These are phyloP conservation scores for Lentithecium fluviatile DNA, from an alignment of 495 filamentous ascomycete species.

Conservation along the genomic window DNA sequence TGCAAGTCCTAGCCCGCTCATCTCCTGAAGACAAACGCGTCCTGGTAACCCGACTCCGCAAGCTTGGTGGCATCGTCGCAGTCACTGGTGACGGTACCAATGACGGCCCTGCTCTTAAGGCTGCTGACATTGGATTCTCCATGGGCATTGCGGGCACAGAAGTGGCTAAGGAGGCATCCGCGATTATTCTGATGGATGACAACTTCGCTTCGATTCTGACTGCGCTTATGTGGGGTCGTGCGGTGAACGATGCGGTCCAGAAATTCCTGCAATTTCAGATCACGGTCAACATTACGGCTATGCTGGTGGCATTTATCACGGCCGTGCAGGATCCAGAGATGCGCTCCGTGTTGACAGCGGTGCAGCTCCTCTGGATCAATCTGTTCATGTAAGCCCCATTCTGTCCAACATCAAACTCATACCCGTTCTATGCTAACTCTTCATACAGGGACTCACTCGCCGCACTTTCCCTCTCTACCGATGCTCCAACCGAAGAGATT, in stretches of 20 bases:
- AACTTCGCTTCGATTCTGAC: slow-evolving; percentile 88
- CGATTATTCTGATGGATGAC: slow-evolving; percentile 89
- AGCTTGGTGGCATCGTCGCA: slow-evolving; percentile 75
- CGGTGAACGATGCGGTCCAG: slow-evolving; percentile 86
- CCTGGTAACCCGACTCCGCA: slow-evolving; percentile 69
- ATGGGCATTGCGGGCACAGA: slow-evolving; percentile 92
- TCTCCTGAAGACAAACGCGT: slow-evolving; percentile 87
- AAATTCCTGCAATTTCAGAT: slow-evolving; percentile 92
- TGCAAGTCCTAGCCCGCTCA: slow-evolving; percentile 82
- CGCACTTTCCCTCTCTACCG: slow-evolving; percentile 80
- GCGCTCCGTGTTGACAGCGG: slow-evolving; percentile 74
- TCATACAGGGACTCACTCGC: slow-evolving; percentile 67
- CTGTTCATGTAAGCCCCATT: slow-evolving; percentile 66
- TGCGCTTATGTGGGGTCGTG: slow-evolving; percentile 85
- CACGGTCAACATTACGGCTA: slow-evolving; percentile 87
- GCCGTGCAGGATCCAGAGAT: slow-evolving; percentile 67
- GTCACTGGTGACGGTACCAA: slow-evolving; percentile 91
- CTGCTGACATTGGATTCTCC: slow-evolving; percentile 86
- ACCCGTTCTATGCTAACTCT: background rate
- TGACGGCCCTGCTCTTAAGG: slow-evolving; percentile 81
- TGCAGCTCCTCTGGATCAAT: slow-evolving; percentile 90
- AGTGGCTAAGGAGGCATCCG: slow-evolving; percentile 91
- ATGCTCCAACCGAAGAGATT: slow-evolving; percentile 75
- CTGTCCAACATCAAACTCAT: background rate
- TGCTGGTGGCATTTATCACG: slow-evolving; percentile 77